These are phyloP conservation scores for Eudorina sp. DNA, from an alignment of 139 green algal genomes.

Conservation along the genomic window DNA sequence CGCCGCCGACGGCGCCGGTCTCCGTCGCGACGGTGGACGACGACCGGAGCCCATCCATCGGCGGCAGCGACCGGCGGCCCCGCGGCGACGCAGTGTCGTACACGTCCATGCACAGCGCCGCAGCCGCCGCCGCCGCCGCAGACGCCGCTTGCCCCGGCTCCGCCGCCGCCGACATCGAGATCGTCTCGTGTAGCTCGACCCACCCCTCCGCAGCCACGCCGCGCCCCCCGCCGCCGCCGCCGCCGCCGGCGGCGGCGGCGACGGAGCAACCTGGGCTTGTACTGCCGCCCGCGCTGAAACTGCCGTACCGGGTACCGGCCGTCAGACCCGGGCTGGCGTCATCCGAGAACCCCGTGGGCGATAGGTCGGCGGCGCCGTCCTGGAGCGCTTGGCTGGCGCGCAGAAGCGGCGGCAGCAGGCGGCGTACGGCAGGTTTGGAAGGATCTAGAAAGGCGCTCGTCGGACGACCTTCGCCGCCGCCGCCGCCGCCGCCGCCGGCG, in stretches of 20 bases:
- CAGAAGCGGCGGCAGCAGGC: background rate
- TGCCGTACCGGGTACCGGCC: no score
- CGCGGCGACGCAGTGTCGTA: background rate
- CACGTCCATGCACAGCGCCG: background rate
- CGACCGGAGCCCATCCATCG: background rate
- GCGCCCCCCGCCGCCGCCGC: no score
- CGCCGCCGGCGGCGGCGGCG: background rate
- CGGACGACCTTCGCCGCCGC: background rate
- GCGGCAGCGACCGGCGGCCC: background rate
- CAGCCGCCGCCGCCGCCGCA: background rate
- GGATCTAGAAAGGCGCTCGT: background rate
- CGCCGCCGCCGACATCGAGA: background rate
- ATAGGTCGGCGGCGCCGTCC: background rate
- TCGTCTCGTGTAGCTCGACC: background rate
- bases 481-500: background rate
- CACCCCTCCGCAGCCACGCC: background rate
- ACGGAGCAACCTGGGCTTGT: no score
- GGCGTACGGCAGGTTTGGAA: slow-evolving; percentile 1
- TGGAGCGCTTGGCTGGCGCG: background rate
- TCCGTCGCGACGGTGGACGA: background rate
- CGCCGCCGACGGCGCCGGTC: background rate
- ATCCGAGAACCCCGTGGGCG: no score
- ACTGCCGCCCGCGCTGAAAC: background rate
- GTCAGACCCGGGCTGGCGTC: no score
- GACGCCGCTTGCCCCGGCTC: background rate